A percentile compares a stretch with the other conserved stretches of the same genome.
Evolutionary conservation across 1,284 basidiomycete genomes (phyloP).

Genomic region (Schizopora paradoxa): DNA sequence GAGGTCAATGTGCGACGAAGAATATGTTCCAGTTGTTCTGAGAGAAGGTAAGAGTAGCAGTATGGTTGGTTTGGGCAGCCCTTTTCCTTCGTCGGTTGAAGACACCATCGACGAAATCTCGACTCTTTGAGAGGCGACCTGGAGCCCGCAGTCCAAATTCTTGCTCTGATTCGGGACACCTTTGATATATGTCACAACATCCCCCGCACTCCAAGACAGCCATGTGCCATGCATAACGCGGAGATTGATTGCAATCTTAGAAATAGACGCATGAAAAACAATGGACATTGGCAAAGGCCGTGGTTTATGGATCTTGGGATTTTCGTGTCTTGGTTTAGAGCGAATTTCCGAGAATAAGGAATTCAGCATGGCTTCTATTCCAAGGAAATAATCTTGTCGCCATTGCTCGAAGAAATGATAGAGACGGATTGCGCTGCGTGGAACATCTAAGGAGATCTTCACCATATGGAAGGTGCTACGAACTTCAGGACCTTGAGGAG

Average conservation of each 20-base stretch:
- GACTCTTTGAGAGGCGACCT: conserved; percentile 58
- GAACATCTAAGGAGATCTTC: conserved; percentile 52
- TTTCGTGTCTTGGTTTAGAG: conserved; percentile 30
- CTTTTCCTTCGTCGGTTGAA: conserved; percentile 21
- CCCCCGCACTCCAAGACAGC: conserved; percentile 64
- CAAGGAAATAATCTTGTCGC: conserved; percentile 71
- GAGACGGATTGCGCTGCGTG: conserved; percentile 71
- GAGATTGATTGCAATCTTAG: conserved; percentile 49
- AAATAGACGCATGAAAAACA: conserved; percentile 48
- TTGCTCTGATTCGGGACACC: conserved; percentile 34
- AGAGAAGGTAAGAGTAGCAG: conserved; percentile 58
- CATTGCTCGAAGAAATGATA: conserved; percentile 76
- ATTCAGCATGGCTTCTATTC: conserved; percentile 59
- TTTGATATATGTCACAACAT: conserved; percentile 43
- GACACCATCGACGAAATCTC: conserved; percentile 45
- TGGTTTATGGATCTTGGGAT: conserved; percentile 22
- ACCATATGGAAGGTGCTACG: conserved; percentile 42
- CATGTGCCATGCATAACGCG: conserved; percentile 83
- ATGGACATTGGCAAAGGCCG: conserved; percentile 28
- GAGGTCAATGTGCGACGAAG: conserved; percentile 44
- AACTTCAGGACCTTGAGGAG: conserved; percentile 18
- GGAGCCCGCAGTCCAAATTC: conserved; percentile 61
- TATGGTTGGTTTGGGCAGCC: conserved; percentile 32
- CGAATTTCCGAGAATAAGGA: conserved; percentile 60
- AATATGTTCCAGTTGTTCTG: conserved; percentile 52